Evolutionary conservation across 2,329 filamentous ascomycete species (phyloP), one percentile per base, ranked within the genome.

Genomic region (Davidsoniella virescens): DNA sequence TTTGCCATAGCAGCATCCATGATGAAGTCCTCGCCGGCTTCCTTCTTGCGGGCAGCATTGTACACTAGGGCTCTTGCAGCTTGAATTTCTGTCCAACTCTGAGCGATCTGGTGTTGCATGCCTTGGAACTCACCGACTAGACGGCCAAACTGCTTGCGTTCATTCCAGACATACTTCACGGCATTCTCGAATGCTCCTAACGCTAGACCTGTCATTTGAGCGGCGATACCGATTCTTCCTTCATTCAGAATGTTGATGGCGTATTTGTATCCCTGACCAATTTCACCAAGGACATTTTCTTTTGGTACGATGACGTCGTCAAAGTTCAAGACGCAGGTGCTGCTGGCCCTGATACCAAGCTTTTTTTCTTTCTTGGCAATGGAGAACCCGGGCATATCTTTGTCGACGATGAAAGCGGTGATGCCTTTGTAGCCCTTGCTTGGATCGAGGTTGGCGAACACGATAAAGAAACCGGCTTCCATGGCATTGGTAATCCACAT

Each of bases 361-460:
- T 98, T 98, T 82, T 96, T 96, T 74, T 98, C 92, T 73, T 98
- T 98, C 78, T 98, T 98, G 39, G 92, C 87, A 61, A 98, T 93
- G 54, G 78, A 81, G 72, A 98, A 95, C 33, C 92, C 92, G 50
- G 82, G 80, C 46, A 78, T 84, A 60, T 73, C 82, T 72, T 94
- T 95, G 68, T 95, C 88, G 40, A 96, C 81, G 54, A 98, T 71
- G 64, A 98, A 98, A 48, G 92, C 92, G 2, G 87, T 88, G 66
- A 98, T 98, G 52, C 92, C 92, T 67, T 88, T 90, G 75, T 98
- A 95, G 49, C 87, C 90, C 70, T 90, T 87, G 68, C 78, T 81
- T 0, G 83, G 88, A 63, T 95, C 82, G 38, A 98, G 72, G 68
- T 95, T 98, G 61, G 92, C 92, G 62, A 98, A 98, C 52, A 98